Percentiles rank a stretch among this genome's conserved stretches.
Conservation (phyloP, 176 grass and related monocot genomes). For the Luzula sylvatica region DNA sequence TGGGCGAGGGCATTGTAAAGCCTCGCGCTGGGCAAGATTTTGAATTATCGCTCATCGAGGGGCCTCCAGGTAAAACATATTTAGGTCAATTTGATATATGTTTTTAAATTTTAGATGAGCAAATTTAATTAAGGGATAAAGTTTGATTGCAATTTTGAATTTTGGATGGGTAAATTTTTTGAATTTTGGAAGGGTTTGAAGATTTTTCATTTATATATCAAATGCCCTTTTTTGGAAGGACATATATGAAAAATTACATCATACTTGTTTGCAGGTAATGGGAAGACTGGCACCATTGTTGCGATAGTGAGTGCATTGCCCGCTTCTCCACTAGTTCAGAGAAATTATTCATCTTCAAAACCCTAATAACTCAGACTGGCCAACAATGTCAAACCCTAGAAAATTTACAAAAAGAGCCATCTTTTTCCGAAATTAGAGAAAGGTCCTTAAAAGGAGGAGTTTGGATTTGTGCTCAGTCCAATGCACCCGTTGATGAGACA, state of each 20-base stretch:
- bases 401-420: constrained; percentile 27
- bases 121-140: no score
- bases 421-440: constrained; percentile 25
- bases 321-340: constrained; percentile 33
- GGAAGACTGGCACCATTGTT: constrained; percentile 85
- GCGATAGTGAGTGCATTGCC: constrained; percentile 80
- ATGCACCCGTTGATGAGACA: constrained; percentile 90
- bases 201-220: constrained; percentile 25
- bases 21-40: constrained; percentile 31
- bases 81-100: no score
- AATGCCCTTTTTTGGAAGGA: no score
- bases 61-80: constrained; percentile 99
- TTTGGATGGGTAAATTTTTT: no score
- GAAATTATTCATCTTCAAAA: constrained; percentile 32
- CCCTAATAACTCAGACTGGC: constrained; percentile 43
- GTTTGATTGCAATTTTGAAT: no score
- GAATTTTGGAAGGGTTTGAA: no score
- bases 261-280: no score
- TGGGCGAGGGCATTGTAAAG: constrained; percentile 40
- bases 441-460: constrained; percentile 50
- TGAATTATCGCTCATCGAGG: constrained; percentile 87
- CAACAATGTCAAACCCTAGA: constrained; percentile 46
- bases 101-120: no score
- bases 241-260: no score
- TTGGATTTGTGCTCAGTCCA: constrained; percentile 85